phyloP scores from a whole-genome alignment of 805 yeast genomes.

The Candida boleticola region DNA sequence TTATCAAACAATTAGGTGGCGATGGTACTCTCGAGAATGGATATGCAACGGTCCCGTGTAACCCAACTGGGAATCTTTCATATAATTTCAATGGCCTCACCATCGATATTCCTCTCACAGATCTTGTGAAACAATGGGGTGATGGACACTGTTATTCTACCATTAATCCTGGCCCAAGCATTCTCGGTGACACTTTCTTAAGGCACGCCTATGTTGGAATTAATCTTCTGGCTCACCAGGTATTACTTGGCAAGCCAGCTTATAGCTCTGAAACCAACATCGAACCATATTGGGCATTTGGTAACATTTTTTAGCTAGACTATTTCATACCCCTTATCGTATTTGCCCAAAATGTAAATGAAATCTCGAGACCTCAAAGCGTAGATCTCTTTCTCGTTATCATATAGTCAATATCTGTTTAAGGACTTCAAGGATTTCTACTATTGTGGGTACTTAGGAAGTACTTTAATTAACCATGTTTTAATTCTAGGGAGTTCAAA shows the following conservation, averaged over 20 bases:
- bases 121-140: background rate
- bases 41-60: background rate
- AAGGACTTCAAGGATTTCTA: no score
- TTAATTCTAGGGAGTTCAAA: no score
- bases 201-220: conserved; percentile 14
- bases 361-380: no score
- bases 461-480: no score
- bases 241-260: background rate
- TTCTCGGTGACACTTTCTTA: conserved; percentile 17
- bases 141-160: conserved; percentile 7
- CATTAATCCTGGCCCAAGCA: background rate
- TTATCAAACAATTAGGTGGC: conserved; percentile 3
- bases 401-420: no score
- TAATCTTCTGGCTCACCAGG: background rate
- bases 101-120: conserved; percentile 7
- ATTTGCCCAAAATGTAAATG: no score
- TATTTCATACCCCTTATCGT: no score
- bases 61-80: conserved; percentile 3
- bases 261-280: background rate
- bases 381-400: no score
- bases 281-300: background rate
- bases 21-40: background rate
- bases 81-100: conserved; percentile 5
- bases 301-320: background rate
- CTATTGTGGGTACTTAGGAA: no score